These are phyloP conservation scores for Bauhinia variegata DNA, from an alignment of 306 rosid species.

Conservation along the genomic window DNA sequence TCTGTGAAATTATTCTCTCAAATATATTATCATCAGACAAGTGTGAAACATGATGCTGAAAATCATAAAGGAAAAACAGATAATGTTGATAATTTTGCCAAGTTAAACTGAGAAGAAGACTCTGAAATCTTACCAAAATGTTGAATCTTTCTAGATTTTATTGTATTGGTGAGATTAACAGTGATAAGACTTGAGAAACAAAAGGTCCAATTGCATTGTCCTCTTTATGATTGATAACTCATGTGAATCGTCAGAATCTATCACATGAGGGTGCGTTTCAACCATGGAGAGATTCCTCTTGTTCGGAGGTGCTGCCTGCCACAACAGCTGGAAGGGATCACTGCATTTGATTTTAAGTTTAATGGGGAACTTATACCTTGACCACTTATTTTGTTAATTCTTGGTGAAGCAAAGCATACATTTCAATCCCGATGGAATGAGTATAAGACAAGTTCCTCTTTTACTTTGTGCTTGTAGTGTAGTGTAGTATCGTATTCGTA, in stretches of 20 bases:
- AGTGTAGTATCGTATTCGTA: no score
- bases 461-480: neutral
- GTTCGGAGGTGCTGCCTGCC: slow-evolving; percentile 47
- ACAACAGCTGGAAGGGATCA: neutral
- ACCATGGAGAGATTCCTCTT: slow-evolving; percentile 60
- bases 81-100: neutral
- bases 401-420: neutral
- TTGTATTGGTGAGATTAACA: neutral
- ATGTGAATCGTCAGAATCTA: slow-evolving; percentile 35
- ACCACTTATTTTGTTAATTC: neutral
- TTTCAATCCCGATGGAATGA: neutral
- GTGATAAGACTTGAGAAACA: neutral
- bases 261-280: slow-evolving; percentile 45
- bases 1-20: neutral
- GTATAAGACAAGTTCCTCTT: neutral
- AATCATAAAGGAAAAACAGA: neutral
- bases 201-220: neutral
- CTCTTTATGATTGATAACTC: slow-evolving; percentile 24
- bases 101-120: neutral
- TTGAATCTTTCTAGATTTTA: neutral
- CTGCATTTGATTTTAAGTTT: neutral
- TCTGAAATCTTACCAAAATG: neutral
- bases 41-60: neutral
- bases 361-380: neutral
- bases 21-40: neutral